A percentile compares a stretch with the other conserved stretches of the same genome.
Conservation (phyloP, 495 filamentous ascomycete genomes). For the Penicillium diatomitis region DNA sequence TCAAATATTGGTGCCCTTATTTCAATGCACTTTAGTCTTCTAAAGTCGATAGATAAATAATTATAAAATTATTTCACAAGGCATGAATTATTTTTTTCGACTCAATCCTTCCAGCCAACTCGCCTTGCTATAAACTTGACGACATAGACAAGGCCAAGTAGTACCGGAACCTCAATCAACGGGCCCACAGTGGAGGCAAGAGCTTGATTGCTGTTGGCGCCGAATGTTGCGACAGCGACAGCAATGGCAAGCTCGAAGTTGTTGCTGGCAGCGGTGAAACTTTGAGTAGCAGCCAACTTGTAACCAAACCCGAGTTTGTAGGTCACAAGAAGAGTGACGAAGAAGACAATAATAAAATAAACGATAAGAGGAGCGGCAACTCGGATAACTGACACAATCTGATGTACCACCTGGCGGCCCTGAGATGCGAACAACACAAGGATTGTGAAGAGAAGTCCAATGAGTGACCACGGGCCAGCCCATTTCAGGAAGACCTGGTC, state of each 20-base stretch:
- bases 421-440: too few relatives aligned
- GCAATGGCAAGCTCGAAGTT: constrained; percentile 91
- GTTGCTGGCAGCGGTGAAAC: constrained; percentile 86
- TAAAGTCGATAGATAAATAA: background rate
- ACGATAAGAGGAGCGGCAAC: constrained; percentile 73
- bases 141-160: constrained; percentile 73
- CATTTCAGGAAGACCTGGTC: constrained; percentile 58
- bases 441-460: constrained; percentile 79
- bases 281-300: constrained; percentile 63
- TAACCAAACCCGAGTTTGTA: constrained; percentile 63
- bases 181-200: constrained; percentile 86
- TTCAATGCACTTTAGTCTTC: too few relatives aligned
- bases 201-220: constrained; percentile 71
- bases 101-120: constrained; percentile 13
- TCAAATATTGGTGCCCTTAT: too few relatives aligned
- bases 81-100: background rate
- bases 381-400: constrained; percentile 72
- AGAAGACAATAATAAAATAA: constrained; percentile 72
- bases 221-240: constrained; percentile 79
- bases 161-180: constrained; percentile 85
- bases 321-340: constrained; percentile 50
- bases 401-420: constrained; percentile 68
- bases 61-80: background rate
- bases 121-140: constrained; percentile 35
- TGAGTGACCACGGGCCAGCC: constrained; percentile 63